Evolutionary conservation across 2,329 filamentous ascomycete genomes (phyloP).

Genomic region (Monilinia laxa): DNA sequence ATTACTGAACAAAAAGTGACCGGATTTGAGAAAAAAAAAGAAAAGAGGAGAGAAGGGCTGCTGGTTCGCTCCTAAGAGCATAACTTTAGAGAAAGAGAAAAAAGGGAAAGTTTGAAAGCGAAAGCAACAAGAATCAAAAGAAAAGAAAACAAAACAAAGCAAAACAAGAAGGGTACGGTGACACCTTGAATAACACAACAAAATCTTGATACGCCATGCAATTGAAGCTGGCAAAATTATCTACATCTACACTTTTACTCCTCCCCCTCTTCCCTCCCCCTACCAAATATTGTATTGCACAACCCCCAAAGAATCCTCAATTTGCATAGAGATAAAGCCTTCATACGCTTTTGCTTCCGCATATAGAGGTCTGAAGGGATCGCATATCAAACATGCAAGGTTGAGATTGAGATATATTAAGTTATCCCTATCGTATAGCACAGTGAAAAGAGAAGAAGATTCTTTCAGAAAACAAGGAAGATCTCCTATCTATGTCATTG

Average conservation of each 20-base stretch:
- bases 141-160: constrained; percentile 16
- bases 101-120: constrained; percentile 13
- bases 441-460: constrained; percentile 13
- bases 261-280: not conserved
- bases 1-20: constrained; percentile 35
- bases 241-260: constrained; percentile 9
- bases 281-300: constrained; percentile 17
- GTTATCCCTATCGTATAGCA: constrained; percentile 13
- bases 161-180: constrained; percentile 39
- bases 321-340: constrained; percentile 22
- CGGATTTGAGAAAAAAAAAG: constrained; percentile 20
- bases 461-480: not conserved
- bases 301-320: constrained; percentile 15
- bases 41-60: constrained; percentile 14
- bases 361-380: constrained; percentile 21
- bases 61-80: constrained; percentile 30
- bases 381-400: constrained; percentile 20
- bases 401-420: constrained; percentile 6
- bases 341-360: constrained; percentile 20
- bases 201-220: constrained; percentile 27
- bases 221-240: constrained; percentile 25
- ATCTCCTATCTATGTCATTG: constrained; percentile 13
- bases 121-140: constrained; percentile 3
- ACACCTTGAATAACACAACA: constrained; percentile 38
- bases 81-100: constrained; percentile 21